Evolutionary conservation across 2,329 filamentous ascomycete genomes (phyloP).

Genomic region (Didymella keratinophila): DNA sequence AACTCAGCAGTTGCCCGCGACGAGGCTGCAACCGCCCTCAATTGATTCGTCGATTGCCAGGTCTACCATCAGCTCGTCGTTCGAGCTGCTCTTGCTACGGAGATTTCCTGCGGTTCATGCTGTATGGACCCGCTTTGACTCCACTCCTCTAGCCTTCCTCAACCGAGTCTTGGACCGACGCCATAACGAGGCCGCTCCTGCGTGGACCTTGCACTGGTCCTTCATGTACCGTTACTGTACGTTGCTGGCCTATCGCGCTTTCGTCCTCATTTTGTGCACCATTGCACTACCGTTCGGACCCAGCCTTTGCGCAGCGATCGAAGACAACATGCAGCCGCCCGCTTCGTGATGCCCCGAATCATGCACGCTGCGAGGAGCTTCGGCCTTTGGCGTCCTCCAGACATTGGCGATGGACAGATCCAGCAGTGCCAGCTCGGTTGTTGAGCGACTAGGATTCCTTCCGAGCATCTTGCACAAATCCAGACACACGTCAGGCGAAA

Average conservation of each 20-base stretch:
- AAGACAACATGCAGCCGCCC: conserved; percentile 27
- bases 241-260: conserved; percentile 37
- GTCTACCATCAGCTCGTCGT: conserved; percentile 14
- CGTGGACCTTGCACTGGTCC: conserved; percentile 31
- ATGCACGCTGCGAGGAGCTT: conserved; percentile 13
- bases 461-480: conserved; percentile 17
- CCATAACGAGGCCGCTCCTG: conserved; percentile 39
- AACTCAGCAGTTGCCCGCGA: conserved; percentile 16
- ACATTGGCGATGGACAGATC: conserved; percentile 13
- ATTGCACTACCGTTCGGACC: conserved; percentile 17
- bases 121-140: conserved; percentile 19
- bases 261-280: conserved; percentile 31
- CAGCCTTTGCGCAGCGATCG: conserved; percentile 31
- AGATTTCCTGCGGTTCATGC: conserved; percentile 19
- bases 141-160: conserved; percentile 20
- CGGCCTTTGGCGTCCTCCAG: conserved; percentile 10
- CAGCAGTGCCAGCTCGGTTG: conserved; percentile 11
- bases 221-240: conserved; percentile 37
- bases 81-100: conserved; percentile 17
- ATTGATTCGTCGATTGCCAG: conserved; percentile 16
- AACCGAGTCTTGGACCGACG: conserved; percentile 42
- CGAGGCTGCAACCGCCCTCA: conserved; percentile 15
- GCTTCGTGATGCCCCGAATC: conserved; percentile 16
- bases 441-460: conserved; percentile 16
- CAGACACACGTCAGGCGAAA: conserved; percentile 11